Evolutionary conservation across 164 flowering plant genomes (phyloP).

Genomic region (Vitis riparia): DNA sequence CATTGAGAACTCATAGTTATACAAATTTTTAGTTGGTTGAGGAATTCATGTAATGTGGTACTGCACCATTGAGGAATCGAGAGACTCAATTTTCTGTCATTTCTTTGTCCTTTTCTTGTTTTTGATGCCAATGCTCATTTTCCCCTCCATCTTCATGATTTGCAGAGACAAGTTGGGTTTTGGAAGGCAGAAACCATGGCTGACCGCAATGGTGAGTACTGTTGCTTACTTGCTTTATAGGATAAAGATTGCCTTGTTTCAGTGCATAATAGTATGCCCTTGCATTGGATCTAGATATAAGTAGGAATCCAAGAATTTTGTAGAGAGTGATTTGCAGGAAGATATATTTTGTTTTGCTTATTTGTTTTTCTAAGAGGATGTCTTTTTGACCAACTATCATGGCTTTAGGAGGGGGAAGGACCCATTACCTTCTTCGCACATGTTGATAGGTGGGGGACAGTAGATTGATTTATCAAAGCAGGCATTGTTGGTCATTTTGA

Average conservation of each 20-base stretch:
- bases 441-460: too few species aligned
- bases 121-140: background rate
- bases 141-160: conserved; percentile 4
- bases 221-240: background rate
- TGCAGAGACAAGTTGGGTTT: conserved; percentile 62
- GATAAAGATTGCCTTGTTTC: background rate
- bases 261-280: background rate
- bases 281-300: background rate
- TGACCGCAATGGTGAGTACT: conserved; percentile 44
- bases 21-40: background rate
- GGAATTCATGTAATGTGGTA: background rate
- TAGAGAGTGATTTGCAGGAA: conserved; percentile 1
- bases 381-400: too few species aligned
- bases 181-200: conserved; percentile 47
- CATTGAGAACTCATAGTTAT: background rate
- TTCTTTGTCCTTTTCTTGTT: background rate
- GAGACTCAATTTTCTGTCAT: background rate
- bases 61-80: too few species aligned
- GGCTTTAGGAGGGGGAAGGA: too few species aligned
- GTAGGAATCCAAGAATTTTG: background rate
- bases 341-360: background rate
- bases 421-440: too few species aligned
- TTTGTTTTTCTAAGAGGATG: too few species aligned
- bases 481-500: too few species aligned
- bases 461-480: too few species aligned